Evolutionary conservation across 2,329 filamentous ascomycete species (phyloP).

Genomic region (Botrytis tulipae): DNA sequence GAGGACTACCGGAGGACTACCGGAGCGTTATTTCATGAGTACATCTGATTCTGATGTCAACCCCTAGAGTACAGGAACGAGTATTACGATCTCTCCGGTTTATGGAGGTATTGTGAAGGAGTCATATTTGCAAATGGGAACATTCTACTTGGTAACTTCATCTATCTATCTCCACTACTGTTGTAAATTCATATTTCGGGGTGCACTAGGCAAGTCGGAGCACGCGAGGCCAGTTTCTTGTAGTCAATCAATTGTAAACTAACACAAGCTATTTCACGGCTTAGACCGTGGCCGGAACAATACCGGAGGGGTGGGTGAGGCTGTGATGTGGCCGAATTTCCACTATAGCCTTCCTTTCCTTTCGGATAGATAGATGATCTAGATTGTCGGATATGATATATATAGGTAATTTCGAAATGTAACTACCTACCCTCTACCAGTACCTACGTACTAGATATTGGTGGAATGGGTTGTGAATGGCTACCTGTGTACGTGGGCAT

Average conservation of each 20-base stretch:
- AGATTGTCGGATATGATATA: background rate
- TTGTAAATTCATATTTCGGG: background rate
- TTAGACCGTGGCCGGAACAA: background rate
- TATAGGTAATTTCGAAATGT: background rate
- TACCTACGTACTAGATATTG: background rate
- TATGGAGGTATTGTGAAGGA: background rate
- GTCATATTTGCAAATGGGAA: background rate
- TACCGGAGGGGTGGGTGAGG: constrained; percentile 1
- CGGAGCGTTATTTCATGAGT: background rate
- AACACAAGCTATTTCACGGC: background rate
- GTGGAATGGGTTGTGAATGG: no score
- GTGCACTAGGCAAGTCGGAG: background rate
- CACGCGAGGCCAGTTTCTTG: background rate
- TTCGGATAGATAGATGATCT: background rate
- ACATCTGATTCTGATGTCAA: background rate
- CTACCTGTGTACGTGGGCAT: background rate
- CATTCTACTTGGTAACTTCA: background rate
- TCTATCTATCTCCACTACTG: background rate
- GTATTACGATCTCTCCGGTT: background rate
- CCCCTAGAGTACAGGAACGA: background rate
- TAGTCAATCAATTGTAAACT: background rate
- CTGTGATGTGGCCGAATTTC: constrained; percentile 1
- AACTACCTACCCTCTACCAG: background rate
- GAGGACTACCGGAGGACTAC: background rate
- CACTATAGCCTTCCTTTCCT: constrained; percentile 2